A percentile compares a stretch with the other conserved stretches of the same genome.
These are phyloP conservation scores for Solanum ossicruentum DNA, from an alignment of 257 asterid species.

Conservation along the genomic window DNA sequence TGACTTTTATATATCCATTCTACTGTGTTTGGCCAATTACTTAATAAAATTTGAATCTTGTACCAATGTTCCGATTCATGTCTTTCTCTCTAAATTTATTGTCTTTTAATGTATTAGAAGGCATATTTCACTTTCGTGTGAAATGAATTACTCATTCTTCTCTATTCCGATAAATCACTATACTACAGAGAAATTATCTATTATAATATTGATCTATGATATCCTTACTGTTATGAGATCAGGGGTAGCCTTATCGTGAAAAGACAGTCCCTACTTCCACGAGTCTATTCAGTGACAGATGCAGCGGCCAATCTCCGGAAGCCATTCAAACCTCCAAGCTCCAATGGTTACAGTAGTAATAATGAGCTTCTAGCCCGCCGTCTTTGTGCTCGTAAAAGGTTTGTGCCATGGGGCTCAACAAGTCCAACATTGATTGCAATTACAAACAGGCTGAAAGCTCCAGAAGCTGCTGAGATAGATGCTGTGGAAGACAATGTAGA, in stretches of 20 bases:
- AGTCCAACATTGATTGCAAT: slow-evolving; percentile 54
- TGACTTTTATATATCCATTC: not conserved
- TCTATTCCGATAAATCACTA: not conserved
- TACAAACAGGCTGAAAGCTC: slow-evolving; percentile 39
- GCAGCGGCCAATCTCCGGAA: slow-evolving; percentile 49
- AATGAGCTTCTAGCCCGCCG: slow-evolving; percentile 62
- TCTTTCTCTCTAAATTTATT: not conserved
- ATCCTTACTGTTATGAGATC: slow-evolving; percentile 6
- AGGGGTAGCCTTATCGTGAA: slow-evolving; percentile 81
- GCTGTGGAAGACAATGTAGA: slow-evolving; percentile 32
- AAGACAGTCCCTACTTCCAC: slow-evolving; percentile 79
- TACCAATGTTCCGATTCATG: not conserved
- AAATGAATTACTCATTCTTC: not conserved
- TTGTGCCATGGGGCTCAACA: slow-evolving; percentile 94
- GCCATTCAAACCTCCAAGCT: slow-evolving; percentile 88
- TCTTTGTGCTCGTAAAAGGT: slow-evolving; percentile 81
- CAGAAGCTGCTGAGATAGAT: slow-evolving; percentile 27
- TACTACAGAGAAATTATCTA: not conserved
- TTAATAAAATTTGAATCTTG: not conserved
- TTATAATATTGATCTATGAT: not conserved
- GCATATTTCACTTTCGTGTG: not conserved
- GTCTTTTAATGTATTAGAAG: not conserved
- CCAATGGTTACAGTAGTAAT: slow-evolving; percentile 55
- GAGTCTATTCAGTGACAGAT: slow-evolving; percentile 67
- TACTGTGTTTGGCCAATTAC: not conserved